phyloP scores from a whole-genome alignment of 2,329 filamentous ascomycete genomes.

The Fusarium sulawesiense region DNA sequence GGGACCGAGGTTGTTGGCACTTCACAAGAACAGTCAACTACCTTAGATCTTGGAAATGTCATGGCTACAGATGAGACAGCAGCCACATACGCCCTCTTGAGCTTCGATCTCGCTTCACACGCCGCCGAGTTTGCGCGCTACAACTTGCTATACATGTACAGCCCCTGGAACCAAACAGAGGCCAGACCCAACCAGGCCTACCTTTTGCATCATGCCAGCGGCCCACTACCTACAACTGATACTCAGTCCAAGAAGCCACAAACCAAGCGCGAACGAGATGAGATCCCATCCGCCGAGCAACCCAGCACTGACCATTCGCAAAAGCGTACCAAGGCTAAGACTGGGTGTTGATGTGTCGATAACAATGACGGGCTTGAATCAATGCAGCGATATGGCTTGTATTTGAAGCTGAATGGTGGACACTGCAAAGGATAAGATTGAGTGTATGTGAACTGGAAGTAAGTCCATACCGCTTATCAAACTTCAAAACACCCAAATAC shows the following conservation, averaged over 20 bases:
- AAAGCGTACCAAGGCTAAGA: not conserved
- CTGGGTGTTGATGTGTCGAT: no score
- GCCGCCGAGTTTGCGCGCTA: not conserved
- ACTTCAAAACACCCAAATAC: not conserved
- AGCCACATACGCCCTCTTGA: not conserved
- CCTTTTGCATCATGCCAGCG: not conserved
- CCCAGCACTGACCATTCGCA: not conserved
- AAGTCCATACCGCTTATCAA: not conserved
- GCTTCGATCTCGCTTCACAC: not conserved
- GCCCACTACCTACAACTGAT: not conserved
- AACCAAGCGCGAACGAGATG: not conserved
- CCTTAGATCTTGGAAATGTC: fast-evolving
- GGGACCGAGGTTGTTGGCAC: not conserved
- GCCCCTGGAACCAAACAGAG: not conserved
- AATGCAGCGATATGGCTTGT: not conserved
- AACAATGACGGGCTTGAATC: no score
- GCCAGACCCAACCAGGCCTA: not conserved
- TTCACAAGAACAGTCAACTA: not conserved
- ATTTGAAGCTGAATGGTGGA: not conserved
- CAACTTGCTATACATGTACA: not conserved
- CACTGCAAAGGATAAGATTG: no score
- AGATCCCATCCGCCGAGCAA: not conserved
- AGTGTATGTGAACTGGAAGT: not conserved
- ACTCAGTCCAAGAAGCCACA: not conserved
- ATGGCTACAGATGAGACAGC: no score